Evolutionary conservation across 805 yeast genomes (phyloP).

Genomic region (Saccharomycopsis oosterbeekiorum): DNA sequence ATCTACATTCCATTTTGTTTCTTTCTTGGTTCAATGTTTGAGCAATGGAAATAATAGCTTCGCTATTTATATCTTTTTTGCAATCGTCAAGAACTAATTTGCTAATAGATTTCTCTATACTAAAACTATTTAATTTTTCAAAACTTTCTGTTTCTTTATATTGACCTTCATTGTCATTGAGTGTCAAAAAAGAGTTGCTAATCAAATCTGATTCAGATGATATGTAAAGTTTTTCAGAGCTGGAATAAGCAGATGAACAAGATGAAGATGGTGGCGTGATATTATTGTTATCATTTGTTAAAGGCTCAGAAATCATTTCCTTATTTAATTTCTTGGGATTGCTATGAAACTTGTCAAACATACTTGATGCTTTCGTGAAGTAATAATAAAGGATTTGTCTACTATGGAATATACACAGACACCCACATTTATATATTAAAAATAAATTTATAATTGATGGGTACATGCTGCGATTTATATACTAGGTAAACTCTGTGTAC

Average conservation of each 20-base stretch:
- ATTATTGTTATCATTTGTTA: neutral
- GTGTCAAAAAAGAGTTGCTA: neutral
- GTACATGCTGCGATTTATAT: no score
- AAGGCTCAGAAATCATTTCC: neutral
- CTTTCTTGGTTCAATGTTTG: conserved; percentile 5
- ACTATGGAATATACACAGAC: no score
- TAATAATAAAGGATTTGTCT: no score
- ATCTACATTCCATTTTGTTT: neutral
- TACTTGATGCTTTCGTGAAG: neutral
- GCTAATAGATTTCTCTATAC: conserved; percentile 1
- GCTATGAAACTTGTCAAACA: neutral
- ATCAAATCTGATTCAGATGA: neutral
- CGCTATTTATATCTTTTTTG: neutral
- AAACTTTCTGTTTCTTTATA: neutral
- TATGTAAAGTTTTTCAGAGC: neutral
- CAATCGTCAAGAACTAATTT: neutral
- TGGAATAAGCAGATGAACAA: neutral
- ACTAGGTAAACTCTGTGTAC: neutral
- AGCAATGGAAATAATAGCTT: neutral
- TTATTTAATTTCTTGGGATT: neutral
- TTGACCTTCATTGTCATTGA: neutral
- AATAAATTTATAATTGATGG: no score
- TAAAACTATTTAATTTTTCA: conserved; percentile 1
- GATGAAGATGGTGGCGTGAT: neutral
- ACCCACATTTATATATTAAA: no score